These are phyloP conservation scores for Poa annua DNA, from an alignment of 176 grass and related monocot species.

Conservation along the genomic window DNA sequence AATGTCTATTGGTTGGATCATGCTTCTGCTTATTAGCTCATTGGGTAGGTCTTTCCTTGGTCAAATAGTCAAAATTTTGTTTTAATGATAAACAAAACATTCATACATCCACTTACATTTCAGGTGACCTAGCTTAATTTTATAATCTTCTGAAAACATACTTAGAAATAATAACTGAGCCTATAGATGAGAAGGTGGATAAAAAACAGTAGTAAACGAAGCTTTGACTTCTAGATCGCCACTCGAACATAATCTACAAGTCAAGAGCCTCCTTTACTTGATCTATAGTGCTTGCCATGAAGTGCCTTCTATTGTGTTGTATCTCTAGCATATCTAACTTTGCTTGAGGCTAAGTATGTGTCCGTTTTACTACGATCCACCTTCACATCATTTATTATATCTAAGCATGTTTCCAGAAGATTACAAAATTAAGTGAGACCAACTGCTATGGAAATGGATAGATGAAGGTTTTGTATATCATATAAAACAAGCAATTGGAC, in stretches of 20 bases:
- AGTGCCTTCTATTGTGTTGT: background rate
- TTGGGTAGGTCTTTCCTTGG: background rate
- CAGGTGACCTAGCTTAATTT: background rate
- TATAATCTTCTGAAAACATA: constrained; percentile 1
- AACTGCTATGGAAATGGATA: background rate
- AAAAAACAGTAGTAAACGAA: background rate
- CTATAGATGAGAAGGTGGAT: background rate
- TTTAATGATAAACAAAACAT: background rate
- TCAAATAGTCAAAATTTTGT: background rate
- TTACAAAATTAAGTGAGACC: background rate
- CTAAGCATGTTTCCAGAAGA: background rate
- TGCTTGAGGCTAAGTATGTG: background rate
- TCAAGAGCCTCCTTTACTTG: background rate
- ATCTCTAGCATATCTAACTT: background rate
- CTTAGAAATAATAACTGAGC: background rate
- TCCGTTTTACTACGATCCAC: background rate
- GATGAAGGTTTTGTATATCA: background rate
- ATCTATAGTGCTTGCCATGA: background rate
- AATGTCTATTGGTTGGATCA: background rate
- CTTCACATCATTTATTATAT: background rate
- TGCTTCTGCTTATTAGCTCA: background rate
- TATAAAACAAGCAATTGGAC: background rate
- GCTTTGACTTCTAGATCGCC: background rate
- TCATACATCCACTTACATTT: background rate
- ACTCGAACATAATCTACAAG: background rate